Conservation (phyloP, 1,284 basidiomycete species). For the Chalciporus sp. region DNA sequence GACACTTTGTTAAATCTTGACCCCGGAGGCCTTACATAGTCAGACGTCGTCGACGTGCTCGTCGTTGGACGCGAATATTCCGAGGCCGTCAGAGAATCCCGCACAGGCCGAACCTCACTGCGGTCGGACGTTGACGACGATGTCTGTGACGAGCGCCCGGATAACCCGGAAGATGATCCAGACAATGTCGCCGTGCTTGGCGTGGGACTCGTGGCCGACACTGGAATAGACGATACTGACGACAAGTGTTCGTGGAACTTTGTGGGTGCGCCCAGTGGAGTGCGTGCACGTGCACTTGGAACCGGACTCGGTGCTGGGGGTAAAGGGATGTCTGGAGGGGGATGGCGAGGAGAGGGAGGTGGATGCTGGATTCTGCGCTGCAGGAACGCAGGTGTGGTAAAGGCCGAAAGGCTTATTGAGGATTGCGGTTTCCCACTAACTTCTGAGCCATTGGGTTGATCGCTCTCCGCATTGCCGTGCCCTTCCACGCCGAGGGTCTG, state of each 20-base stretch:
- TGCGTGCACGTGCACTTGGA: conserved; percentile 7
- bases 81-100: conserved; percentile 7
- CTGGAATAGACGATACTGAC: conserved; percentile 30
- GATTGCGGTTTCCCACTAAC: conserved; percentile 11
- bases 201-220: conserved; percentile 17
- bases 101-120: conserved; percentile 2
- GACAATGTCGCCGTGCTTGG: conserved; percentile 27
- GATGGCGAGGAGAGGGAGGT: conserved; percentile 29
- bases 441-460: conserved; percentile 13
- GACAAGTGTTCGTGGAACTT: conserved; percentile 38
- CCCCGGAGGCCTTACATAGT: conserved; percentile 17
- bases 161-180: conserved; percentile 33
- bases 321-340: conserved; percentile 33
- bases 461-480: conserved; percentile 2
- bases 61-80: conserved; percentile 25
- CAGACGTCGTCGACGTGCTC: conserved; percentile 22
- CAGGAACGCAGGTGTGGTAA: conserved; percentile 28
- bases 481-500: conserved; percentile 8
- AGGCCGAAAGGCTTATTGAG: conserved; percentile 4
- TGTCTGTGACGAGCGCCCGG: conserved; percentile 25
- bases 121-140: conserved; percentile 27
- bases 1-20: conserved; percentile 9
- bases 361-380: conserved; percentile 33
- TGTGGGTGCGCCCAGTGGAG: conserved; percentile 17
- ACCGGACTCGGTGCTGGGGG: conserved; percentile 25